Base-by-base conservation (phyloP, 2,329 filamentous ascomycete genomes). In the Aspergillus bombycis region DNA sequence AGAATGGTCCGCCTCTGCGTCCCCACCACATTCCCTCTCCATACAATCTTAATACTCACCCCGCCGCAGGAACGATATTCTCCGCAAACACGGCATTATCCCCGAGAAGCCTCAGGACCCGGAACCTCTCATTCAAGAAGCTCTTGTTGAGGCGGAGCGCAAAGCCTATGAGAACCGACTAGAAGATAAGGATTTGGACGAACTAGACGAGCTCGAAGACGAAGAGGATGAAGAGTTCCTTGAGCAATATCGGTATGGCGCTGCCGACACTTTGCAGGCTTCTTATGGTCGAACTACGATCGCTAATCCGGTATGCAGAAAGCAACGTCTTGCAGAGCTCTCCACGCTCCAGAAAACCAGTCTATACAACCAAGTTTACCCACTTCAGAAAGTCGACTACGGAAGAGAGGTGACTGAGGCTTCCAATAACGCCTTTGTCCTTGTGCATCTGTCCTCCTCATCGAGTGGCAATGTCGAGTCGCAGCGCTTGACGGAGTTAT, bases 81-180 rank as follows among this genome's bases (percentile, higher is more conserved):
- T 99, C 62, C 92, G 95, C 71, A 96, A 96, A 79, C 93, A 99
- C 83, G 93, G 93, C 69, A 85, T 99, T 69, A 98, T 99, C 66
- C 95, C 95, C n/a, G 94, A 98, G 77, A 98, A 97, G 77, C 93
- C 94, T 0, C 93, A 94, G 3, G 97, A 94, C 53, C 95, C 95
- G 2, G 97, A 95, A 2, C 93, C 94, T 8, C 90, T 97, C 82
- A 97, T 99, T 72, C 91, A 99, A 80, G 94, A 98, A 83, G 95
- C 95, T 4, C 87, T 99, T 54, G 79, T 90, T 23, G 92, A 97
- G 81, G 95, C 92, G 14, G 88, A 91, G 63, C 84, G 89, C 71
- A 84, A 96, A 66, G 94, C 94, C 32, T 89, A 98, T 73, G 94
- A 97, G 76, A 97, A 97, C 77, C 85, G 95, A 59, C 83, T 99